These are phyloP conservation scores for Penicillium simplicissimum DNA, from an alignment of 495 filamentous ascomycete genomes.

Conservation along the genomic window DNA sequence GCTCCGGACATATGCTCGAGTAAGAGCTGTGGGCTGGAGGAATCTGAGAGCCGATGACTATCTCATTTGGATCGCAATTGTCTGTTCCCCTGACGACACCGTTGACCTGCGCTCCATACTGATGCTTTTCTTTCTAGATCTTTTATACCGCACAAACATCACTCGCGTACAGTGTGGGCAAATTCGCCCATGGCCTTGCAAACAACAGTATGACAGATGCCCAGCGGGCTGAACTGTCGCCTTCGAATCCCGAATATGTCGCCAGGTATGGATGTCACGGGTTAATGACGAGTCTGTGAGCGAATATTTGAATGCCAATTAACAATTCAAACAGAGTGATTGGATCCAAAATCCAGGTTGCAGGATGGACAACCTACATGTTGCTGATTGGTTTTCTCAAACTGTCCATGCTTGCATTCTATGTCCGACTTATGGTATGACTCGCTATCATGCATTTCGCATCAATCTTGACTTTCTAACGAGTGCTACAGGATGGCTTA, in stretches of 20 bases:
- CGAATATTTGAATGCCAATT: neutral
- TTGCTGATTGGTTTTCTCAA: conserved; percentile 55
- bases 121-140: conserved; percentile 21
- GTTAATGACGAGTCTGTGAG: neutral
- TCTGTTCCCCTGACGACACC: conserved; percentile 21
- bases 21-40: conserved; percentile 41
- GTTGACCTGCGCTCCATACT: conserved; percentile 4
- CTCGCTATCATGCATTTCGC: neutral
- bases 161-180: conserved; percentile 37
- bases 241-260: conserved; percentile 36
- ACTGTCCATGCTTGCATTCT: conserved; percentile 54
- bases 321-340: conserved; percentile 31
- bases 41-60: conserved; percentile 53
- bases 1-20: conserved; percentile 46
- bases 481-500: conserved; percentile 31
- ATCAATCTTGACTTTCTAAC: neutral
- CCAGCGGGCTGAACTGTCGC: conserved; percentile 41
- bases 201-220: conserved; percentile 53
- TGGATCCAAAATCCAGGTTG: conserved; percentile 55
- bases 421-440: conserved; percentile 52
- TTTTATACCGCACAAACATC: conserved; percentile 40
- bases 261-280: conserved; percentile 26
- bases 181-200: conserved; percentile 42
- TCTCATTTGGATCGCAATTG: conserved; percentile 52
- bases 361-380: conserved; percentile 54